Evolutionary conservation across 176 grass and related monocot species (phyloP).

Genomic region (Musa schizocarpa): DNA sequence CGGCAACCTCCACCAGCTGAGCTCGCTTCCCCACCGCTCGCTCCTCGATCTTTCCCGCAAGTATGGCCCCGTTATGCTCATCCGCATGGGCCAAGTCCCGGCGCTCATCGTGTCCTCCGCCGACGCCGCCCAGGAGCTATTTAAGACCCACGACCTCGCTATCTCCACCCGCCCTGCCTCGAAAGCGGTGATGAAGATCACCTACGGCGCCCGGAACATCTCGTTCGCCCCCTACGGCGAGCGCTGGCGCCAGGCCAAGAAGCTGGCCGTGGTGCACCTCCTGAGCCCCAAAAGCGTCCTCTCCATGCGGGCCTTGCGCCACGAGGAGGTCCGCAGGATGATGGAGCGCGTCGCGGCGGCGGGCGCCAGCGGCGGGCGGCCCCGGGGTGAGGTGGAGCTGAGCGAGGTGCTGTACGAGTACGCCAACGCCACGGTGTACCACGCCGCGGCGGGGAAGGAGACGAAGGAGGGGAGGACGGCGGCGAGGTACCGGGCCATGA

Average conservation of each 20-base stretch:
- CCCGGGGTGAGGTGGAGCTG: constrained; percentile 30
- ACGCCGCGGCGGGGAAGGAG: constrained; percentile 24
- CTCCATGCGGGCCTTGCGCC: constrained; percentile 33
- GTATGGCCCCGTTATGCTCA: constrained; percentile 37
- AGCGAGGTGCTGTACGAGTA: constrained; percentile 39
- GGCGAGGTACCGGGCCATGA: constrained; percentile 20
- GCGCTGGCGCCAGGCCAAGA: constrained; percentile 47
- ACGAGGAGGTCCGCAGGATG: constrained; percentile 19
- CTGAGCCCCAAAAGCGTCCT: constrained; percentile 35
- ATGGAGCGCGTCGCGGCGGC: background rate
- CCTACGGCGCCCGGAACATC: constrained; percentile 28
- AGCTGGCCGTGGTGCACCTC: constrained; percentile 51
- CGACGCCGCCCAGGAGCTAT: constrained; percentile 34
- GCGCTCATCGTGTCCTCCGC: constrained; percentile 43
- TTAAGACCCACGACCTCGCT: constrained; percentile 54
- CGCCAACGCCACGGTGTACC: constrained; percentile 41
- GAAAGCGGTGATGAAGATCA: constrained; percentile 16
- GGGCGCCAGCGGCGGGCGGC: background rate
- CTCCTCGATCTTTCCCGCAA: constrained; percentile 26
- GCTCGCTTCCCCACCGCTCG: constrained; percentile 35
- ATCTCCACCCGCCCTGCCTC: constrained; percentile 47
- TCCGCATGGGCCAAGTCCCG: constrained; percentile 32
- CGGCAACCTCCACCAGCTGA: constrained; percentile 49
- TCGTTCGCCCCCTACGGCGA: constrained; percentile 51
- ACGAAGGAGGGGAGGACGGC: constrained; percentile 1